Base-by-base conservation (phyloP, 2,329 filamentous ascomycete genomes). In the Ilyonectria mors-panacis region DNA sequence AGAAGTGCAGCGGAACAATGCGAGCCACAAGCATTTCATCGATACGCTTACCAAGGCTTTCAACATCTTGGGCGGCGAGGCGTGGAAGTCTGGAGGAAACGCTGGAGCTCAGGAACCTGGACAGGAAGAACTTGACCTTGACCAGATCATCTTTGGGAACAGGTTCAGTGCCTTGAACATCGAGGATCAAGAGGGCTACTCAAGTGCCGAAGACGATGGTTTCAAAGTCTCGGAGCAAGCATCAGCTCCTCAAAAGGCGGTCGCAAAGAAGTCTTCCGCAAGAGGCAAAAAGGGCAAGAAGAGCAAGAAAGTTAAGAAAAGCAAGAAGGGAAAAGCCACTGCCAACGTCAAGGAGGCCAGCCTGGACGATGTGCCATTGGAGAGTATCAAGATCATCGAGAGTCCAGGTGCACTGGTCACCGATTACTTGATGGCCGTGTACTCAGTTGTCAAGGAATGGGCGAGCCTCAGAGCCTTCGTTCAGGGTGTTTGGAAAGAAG, bases 391-490 rank as follows among this genome's bases (percentile, higher is more conserved):
- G 26, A 81, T 86, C 58, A 81, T 85, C 42, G 78, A 83, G 45
- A 80, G 81, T 55, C 69, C 78, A 3, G 77, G 77, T 21, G 80
- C 76, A 2, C 69, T 78, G 17, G 58, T 78, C 6, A 82, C 81
- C 0, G 81, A 85, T 13, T 86, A 84, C 70, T 64, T 84, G 26
- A 80, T 86, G 67, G 84, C 85, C 19, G 78, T 81, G 4, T 83
- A 82, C 62, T 77, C 78, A 0, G 67, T 85, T 6, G 64, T 79
- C 3, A 56, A 64, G 8, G 79, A 86, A 61, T 83, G 80, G 80
- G 66, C 72, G 0, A 71, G 78, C 0, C 76, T 86, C 28, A 79
- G 85, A n/a, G 26, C 56, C n/a, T 79, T 79, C 47, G 54, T 83
- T 1, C 84, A 85, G 61, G 68, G 65, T 0, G 10, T 81, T 2